Conservation (phyloP, 2,329 filamentous ascomycete species). For the Paecilomyces sp. region DNA sequence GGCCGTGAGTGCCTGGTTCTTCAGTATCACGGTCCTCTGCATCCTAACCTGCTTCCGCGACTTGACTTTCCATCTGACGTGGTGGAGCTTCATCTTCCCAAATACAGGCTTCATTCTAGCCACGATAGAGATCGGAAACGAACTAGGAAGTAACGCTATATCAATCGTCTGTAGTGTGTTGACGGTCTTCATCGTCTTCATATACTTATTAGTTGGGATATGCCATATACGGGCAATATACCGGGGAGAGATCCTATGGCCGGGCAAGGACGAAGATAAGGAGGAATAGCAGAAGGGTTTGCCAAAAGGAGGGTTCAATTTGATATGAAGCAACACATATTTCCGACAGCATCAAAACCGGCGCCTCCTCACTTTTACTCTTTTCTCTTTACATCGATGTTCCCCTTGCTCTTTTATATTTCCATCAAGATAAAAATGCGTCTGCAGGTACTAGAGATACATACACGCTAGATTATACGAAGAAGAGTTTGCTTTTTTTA, state of each 20-base stretch:
- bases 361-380: neutral
- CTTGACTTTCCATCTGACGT: constrained; percentile 7
- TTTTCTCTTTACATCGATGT: neutral
- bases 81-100: constrained; percentile 29
- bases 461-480: neutral
- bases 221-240: neutral
- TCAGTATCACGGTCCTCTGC: constrained; percentile 35
- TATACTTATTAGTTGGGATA: neutral
- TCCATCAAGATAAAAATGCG: neutral
- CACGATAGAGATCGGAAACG: constrained; percentile 33
- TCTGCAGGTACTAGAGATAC: neutral
- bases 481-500: neutral
- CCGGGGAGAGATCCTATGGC: neutral
- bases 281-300: neutral
- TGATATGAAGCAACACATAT: neutral
- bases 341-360: neutral
- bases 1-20: constrained; percentile 46
- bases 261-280: neutral
- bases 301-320: neutral
- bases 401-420: neutral
- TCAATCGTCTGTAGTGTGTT: neutral
- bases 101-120: constrained; percentile 37
- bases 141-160: constrained; percentile 26
- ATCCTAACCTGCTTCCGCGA: constrained; percentile 16
- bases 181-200: neutral